Percentiles rank a stretch among this genome's conserved stretches.
Conservation (phyloP, 2,329 filamentous ascomycete species). For the Sphaerulina musiva region DNA sequence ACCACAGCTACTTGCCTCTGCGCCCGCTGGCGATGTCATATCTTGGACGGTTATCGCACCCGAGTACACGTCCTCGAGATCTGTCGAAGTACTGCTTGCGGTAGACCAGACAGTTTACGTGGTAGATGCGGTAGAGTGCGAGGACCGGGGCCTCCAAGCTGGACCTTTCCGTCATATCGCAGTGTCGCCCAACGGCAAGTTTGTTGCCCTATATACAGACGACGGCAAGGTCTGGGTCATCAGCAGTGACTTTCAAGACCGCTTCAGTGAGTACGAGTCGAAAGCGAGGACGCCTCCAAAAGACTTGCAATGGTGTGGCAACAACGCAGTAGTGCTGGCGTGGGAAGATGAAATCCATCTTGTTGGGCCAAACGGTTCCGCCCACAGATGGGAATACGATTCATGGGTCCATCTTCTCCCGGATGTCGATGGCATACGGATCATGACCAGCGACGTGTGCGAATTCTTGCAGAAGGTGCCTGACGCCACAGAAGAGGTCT, state of each 20-base stretch:
- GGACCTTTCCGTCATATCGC: constrained; percentile 87
- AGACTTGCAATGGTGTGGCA: constrained; percentile 92
- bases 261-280: constrained; percentile 85
- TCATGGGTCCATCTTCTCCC: constrained; percentile 82
- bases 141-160: constrained; percentile 84
- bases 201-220: constrained; percentile 77
- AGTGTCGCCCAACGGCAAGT: constrained; percentile 85
- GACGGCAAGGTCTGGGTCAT: constrained; percentile 87
- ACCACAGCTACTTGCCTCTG: constrained; percentile 70
- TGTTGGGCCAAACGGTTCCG: constrained; percentile 74
- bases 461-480: constrained; percentile 96
- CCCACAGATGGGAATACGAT: constrained; percentile 69
- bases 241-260: constrained; percentile 88
- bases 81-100: constrained; percentile 85
- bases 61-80: constrained; percentile 78
- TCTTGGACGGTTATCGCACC: constrained; percentile 89
- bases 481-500: constrained; percentile 64
- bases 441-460: constrained; percentile 90
- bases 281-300: constrained; percentile 77
- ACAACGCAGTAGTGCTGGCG: constrained; percentile 83
- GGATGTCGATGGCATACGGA: constrained; percentile 79
- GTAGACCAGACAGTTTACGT: constrained; percentile 78
- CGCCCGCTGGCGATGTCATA: constrained; percentile 71
- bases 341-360: constrained; percentile 98
- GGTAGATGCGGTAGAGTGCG: constrained; percentile 80